phyloP scores from a whole-genome alignment of 805 yeast species.

The Millerago galiae region DNA sequence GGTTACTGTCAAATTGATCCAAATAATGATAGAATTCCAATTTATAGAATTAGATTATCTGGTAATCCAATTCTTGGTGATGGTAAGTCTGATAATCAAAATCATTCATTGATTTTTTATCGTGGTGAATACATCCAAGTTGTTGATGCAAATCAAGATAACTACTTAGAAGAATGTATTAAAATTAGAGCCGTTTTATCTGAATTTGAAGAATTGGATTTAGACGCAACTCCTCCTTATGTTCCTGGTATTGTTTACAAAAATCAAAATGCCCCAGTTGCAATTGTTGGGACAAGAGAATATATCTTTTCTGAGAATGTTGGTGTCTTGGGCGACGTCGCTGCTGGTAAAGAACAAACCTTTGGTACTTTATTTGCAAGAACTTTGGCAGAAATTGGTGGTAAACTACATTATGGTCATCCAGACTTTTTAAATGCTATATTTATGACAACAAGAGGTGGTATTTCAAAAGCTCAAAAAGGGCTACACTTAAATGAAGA shows the following conservation, averaged over 20 bases:
- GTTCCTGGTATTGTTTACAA: constrained; percentile 49
- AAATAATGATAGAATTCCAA: constrained; percentile 54
- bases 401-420: constrained; percentile 92
- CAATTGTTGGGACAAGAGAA: constrained; percentile 92
- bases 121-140: constrained; percentile 95
- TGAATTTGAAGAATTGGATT: constrained; percentile 79
- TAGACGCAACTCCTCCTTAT: constrained; percentile 45
- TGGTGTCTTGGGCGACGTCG: constrained; percentile 91
- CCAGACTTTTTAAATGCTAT: constrained; percentile 90
- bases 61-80: constrained; percentile 96
- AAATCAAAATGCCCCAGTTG: constrained; percentile 52
- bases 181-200: constrained; percentile 83
- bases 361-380: constrained; percentile 94
- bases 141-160: constrained; percentile 94
- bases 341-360: constrained; percentile 96
- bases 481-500: constrained; percentile 92
- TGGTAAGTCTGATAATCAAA: constrained; percentile 95
- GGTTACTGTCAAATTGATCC: constrained; percentile 49
- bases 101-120: constrained; percentile 76
- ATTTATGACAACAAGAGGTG: constrained; percentile 94
- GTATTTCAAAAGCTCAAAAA: constrained; percentile 90
- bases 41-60: constrained; percentile 63
- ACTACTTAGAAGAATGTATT: constrained; percentile 88
- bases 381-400: constrained; percentile 89
- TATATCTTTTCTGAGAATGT: constrained; percentile 89